Evolutionary conservation across 257 asterid species (phyloP).

Genomic region (Solanum boliviense): DNA sequence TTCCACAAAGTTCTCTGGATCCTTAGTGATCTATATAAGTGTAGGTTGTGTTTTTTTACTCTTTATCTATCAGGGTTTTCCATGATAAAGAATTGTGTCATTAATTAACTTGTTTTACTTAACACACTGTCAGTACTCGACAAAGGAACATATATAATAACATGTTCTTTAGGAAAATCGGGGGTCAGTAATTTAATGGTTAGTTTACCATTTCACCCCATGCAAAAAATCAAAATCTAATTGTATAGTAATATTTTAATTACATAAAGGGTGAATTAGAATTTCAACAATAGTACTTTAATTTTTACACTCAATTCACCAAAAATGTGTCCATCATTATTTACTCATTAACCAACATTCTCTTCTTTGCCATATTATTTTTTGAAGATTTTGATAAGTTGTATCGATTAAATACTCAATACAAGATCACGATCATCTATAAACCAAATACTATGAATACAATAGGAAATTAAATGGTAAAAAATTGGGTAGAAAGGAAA

Average conservation of each 20-base stretch:
- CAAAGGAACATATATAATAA: background rate
- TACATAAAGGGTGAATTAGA: background rate
- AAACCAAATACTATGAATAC: too few species aligned
- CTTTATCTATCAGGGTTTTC: too few species aligned
- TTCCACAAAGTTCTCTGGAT: too few species aligned
- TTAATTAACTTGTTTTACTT: too few species aligned
- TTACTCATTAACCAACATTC: background rate
- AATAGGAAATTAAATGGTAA: too few species aligned
- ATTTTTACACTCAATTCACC: background rate
- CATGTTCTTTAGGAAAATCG: background rate
- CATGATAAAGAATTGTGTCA: background rate
- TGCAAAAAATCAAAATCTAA: background rate
- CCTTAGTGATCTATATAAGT: too few species aligned
- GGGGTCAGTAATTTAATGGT: background rate
- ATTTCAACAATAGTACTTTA: background rate
- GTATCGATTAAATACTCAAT: too few species aligned
- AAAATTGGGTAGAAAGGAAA: too few species aligned
- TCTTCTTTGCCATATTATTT: too few species aligned
- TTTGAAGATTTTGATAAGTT: too few species aligned
- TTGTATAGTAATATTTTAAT: too few species aligned
- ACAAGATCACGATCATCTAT: background rate
- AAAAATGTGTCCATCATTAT: background rate
- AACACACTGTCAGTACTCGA: background rate
- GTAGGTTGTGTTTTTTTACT: too few species aligned
- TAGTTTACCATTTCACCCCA: background rate